Evolutionary conservation across 2,329 filamentous ascomycete genomes (phyloP).

Genomic region (Colletotrichum siamense): DNA sequence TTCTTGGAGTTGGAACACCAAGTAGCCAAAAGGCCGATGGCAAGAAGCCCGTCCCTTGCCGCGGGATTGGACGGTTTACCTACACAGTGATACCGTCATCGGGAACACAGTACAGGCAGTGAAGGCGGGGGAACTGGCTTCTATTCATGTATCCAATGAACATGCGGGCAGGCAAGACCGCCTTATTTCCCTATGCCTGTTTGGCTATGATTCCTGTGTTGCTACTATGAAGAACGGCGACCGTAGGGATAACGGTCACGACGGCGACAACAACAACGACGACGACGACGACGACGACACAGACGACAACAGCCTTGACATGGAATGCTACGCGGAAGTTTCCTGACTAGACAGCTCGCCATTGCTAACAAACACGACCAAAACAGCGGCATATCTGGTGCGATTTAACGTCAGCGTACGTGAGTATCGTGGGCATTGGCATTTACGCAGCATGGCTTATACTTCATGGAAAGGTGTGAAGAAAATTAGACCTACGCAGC

Average conservation of each 20-base stretch:
- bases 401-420: fast-evolving
- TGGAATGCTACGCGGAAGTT: neutral
- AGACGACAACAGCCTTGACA: fast-evolving
- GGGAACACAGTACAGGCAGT: neutral
- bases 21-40: neutral
- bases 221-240: too few species aligned
- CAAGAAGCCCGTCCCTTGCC: neutral
- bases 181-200: too few species aligned
- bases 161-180: too few species aligned
- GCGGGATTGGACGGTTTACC: neutral
- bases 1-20: neutral
- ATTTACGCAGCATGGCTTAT: neutral
- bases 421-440: fast-evolving
- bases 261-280: too few species aligned
- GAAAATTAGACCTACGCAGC: neutral
- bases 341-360: neutral
- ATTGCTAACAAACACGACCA: conserved; percentile 18
- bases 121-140: too few species aligned
- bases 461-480: fast-evolving
- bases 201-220: too few species aligned
- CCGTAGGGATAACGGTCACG: too few species aligned
- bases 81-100: neutral
- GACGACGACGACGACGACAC: too few species aligned
- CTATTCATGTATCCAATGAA: too few species aligned
- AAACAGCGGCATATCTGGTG: conserved; percentile 3